Evolutionary conservation across 2,329 filamentous ascomycete species (phyloP).

Genomic region (Aureobasidium sp.): DNA sequence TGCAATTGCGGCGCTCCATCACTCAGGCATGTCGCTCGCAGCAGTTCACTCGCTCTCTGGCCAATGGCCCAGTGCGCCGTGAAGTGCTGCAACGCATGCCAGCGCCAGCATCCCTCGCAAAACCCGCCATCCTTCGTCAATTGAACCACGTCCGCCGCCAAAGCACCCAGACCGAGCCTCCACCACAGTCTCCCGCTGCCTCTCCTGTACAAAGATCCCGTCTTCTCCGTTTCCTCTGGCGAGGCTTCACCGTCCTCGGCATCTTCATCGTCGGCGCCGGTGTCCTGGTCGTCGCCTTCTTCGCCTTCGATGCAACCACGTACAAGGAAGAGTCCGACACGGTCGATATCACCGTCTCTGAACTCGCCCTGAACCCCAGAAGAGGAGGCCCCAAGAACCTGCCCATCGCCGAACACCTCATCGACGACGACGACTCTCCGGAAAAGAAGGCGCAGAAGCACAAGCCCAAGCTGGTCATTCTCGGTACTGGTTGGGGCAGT

Average conservation of each 20-base stretch:
- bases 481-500: slow-evolving; percentile 92
- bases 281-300: slow-evolving; percentile 68
- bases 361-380: slow-evolving; percentile 70
- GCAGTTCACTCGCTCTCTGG: not conserved
- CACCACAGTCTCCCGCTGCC: not conserved
- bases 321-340: slow-evolving; percentile 64
- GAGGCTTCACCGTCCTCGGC: slow-evolving; percentile 63
- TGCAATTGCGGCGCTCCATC: slow-evolving; percentile 7
- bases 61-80: slow-evolving; percentile 5
- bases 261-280: slow-evolving; percentile 65
- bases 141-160: slow-evolving; percentile 2
- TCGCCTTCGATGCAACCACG: slow-evolving; percentile 86
- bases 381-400: slow-evolving; percentile 89
- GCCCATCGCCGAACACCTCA: slow-evolving; percentile 76
- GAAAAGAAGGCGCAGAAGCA: slow-evolving; percentile 63
- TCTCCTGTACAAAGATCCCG: not conserved
- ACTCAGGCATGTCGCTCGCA: slow-evolving; percentile 1
- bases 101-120: not conserved
- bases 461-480: slow-evolving; percentile 85
- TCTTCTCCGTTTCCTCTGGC: slow-evolving; percentile 50
- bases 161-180: slow-evolving; percentile 9
- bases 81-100: not conserved
- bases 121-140: not conserved
- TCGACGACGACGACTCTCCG: slow-evolving; percentile 79
- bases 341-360: slow-evolving; percentile 72